Evolutionary conservation across 208 protist genomes (phyloP).

Genomic region (Tritrichomonas musculus): DNA sequence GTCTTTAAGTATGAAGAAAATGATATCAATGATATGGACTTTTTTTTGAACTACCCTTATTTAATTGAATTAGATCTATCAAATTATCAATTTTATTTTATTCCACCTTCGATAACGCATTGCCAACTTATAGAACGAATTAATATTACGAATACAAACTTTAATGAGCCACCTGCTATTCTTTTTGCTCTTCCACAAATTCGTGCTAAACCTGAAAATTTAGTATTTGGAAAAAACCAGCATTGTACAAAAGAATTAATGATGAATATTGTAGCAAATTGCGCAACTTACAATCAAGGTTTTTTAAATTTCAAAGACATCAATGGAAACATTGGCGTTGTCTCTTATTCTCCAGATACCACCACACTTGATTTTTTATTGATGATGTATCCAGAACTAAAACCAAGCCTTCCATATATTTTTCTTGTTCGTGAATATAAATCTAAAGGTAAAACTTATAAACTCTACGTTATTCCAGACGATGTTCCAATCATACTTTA

Average conservation of each 20-base stretch:
- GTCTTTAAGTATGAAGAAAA: too few relatives aligned
- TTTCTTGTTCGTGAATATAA: too few relatives aligned
- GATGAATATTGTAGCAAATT: background rate
- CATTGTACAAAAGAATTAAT: background rate
- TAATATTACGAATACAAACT: background rate
- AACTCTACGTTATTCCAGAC: too few relatives aligned
- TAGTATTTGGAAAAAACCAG: background rate
- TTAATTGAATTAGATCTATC: constrained; percentile 4
- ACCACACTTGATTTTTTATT: background rate
- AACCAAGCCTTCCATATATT: too few relatives aligned
- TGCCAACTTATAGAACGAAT: background rate
- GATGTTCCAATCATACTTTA: too few relatives aligned
- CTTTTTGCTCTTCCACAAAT: background rate
- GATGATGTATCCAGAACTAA: background rate
- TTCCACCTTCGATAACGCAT: background rate
- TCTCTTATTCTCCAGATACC: background rate
- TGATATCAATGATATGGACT: too few relatives aligned
- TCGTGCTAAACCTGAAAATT: background rate
- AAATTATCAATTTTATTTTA: background rate
- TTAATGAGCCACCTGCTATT: background rate
- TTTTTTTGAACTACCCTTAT: background rate
- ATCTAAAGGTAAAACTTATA: too few relatives aligned
- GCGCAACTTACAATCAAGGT: background rate
- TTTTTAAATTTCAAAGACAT: background rate
- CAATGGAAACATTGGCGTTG: background rate